Evolutionary conservation across 2,329 filamentous ascomycete genomes (phyloP).

Genomic region (Dactylellina sp.): DNA sequence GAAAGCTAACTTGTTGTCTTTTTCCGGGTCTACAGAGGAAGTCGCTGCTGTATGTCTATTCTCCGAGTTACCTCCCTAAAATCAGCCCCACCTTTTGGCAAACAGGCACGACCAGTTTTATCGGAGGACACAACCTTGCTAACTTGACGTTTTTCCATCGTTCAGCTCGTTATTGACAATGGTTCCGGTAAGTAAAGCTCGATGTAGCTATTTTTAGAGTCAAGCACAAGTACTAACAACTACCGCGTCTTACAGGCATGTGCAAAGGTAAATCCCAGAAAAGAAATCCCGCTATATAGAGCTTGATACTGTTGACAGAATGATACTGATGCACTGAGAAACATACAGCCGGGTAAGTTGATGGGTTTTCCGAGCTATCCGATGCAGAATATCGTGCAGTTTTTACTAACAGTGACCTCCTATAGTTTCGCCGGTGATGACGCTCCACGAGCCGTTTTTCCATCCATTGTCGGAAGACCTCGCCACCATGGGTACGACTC

Average conservation of each 20-base stretch:
- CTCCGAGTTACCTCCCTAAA: slow-evolving; percentile 49
- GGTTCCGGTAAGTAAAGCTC: slow-evolving; percentile 78
- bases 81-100: slow-evolving; percentile 46
- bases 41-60: slow-evolving; percentile 77
- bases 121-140: slow-evolving; percentile 55
- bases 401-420: slow-evolving; percentile 33
- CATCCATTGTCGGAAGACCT: slow-evolving; percentile 99
- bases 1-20: slow-evolving; percentile 65
- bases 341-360: slow-evolving; percentile 52
- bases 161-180: slow-evolving; percentile 98
- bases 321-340: slow-evolving; percentile 48
- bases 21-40: slow-evolving; percentile 79
- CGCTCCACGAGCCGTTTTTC: slow-evolving; percentile 99
- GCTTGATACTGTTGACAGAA: slow-evolving; percentile 47
- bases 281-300: slow-evolving; percentile 18
- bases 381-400: slow-evolving; percentile 10
- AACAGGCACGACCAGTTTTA: slow-evolving; percentile 52
- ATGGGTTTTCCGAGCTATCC: slow-evolving; percentile 13
- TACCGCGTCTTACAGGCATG: slow-evolving; percentile 90
- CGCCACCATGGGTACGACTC: slow-evolving; percentile 97
- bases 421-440: slow-evolving; percentile 97
- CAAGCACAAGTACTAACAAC: slow-evolving; percentile 55
- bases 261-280: slow-evolving; percentile 82
- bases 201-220: slow-evolving; percentile 58
- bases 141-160: slow-evolving; percentile 51